These are phyloP conservation scores for Leptosphaerulina australis DNA, from an alignment of 2,329 filamentous ascomycete genomes.

Conservation along the genomic window DNA sequence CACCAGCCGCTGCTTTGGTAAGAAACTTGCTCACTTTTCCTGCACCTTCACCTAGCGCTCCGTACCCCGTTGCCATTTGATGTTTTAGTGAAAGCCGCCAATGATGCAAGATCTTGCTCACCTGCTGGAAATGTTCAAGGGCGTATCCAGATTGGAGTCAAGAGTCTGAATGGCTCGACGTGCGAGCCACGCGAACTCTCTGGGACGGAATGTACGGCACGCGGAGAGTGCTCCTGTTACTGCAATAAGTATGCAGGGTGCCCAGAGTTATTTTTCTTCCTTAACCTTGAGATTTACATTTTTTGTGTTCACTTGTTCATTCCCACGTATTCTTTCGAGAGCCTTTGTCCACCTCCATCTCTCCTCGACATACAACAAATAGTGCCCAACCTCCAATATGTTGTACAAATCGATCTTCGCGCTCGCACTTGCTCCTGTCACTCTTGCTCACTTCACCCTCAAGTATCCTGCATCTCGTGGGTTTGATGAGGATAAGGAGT, in stretches of 20 bases:
- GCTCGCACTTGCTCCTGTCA: constrained; percentile 52
- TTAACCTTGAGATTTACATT: constrained; percentile 6
- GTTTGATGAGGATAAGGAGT: constrained; percentile 55
- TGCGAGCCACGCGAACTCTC: constrained; percentile 29
- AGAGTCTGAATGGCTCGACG: constrained; percentile 29
- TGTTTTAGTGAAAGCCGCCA: constrained; percentile 26
- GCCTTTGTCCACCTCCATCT: background rate
- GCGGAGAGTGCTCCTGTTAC: constrained; percentile 21
- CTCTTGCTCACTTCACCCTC: constrained; percentile 63
- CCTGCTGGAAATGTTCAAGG: constrained; percentile 26
- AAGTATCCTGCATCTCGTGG: constrained; percentile 60
- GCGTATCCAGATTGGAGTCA: constrained; percentile 16
- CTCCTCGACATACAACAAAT: background rate
- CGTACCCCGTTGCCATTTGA: constrained; percentile 12
- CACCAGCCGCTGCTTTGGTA: constrained; percentile 27
- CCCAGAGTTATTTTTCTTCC: constrained; percentile 17
- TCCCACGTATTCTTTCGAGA: background rate
- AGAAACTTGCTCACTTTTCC: constrained; percentile 44
- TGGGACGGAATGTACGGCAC: constrained; percentile 37
- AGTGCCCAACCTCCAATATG: constrained; percentile 33
- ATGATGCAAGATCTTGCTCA: constrained; percentile 30
- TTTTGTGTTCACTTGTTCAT: background rate
- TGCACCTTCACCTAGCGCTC: constrained; percentile 18
- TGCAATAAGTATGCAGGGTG: constrained; percentile 39
- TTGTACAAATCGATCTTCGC: constrained; percentile 44